Evolutionary conservation across 345 rosid genomes (phyloP), one percentile per base, ranked within the genome.

Genomic region (Lepidium aucheri): DNA sequence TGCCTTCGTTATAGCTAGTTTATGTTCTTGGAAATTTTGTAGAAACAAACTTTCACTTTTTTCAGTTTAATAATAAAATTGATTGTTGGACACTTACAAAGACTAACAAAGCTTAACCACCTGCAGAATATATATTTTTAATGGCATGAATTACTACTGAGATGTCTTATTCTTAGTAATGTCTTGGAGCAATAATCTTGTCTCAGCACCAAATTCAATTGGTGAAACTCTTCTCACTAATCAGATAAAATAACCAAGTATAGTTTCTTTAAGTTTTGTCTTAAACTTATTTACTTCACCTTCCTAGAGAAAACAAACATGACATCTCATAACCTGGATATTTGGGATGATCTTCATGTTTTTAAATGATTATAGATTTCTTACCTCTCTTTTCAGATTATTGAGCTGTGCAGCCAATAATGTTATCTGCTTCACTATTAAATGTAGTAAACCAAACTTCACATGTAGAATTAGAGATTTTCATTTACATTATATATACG

Each of bases 361-460:
- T 20, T 12, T 3, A 12, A 22, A 28, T 28, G 36, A 28, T 38
- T 39, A 18, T 10, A 41, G 3, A 39, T 66, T 78, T 14, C 13
- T 11, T 34, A 89, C 96, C 89, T 84, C 70, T 60, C 86, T 81
- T 69, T 74, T 85, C 68, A 86, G 72, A 44, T 46, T 33, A 55
- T 84, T 79, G 56, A 90, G 97, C 96, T 74, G 95, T 64, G 80
- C 86, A 85, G 26, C 97, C 96, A 45, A 94, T 69, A 46, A 88
- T 84, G 60, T 49, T 79, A 74, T 88, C 91, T 22, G 96, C 95
- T 76, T 88, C 91, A 1, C 84, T 80, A 45, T 88, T 94, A 67
- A 94, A 94, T 42, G 90, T 39, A 63, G 91, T 86, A 46, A 90
- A 38, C 91, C 87, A 94, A 3, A 79, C 80, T 70, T 94, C 99